Evolutionary conservation across 1,139 yeast species (phyloP), one percentile per base, ranked within the genome.

Genomic region (Hemisphaericaspora lyxosophila): DNA sequence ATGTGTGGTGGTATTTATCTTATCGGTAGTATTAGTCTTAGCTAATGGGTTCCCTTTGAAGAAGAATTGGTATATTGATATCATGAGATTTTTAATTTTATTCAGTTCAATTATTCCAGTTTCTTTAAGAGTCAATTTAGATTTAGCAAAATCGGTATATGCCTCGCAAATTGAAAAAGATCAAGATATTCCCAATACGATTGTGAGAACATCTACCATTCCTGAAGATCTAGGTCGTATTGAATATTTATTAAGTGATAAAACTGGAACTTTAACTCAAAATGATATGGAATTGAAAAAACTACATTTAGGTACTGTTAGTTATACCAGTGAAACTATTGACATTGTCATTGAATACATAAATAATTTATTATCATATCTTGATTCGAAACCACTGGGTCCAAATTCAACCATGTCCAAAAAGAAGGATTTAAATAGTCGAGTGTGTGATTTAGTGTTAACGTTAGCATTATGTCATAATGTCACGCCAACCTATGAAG

Each of bases 201-300:
- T 94, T 43, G 99, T 94, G 4, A 78, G 99, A 55, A 92, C 98
- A 0, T 88, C 97, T 37, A 94, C 98, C 0, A 94, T 94, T 33
- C 98, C 98, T 1, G 99, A 94, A 62, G 99, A 94, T 62, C 69
- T 94, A 47, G 99, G 99, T 12, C 74, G 99, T 51, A 85, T 94
- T 38, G 98, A 94, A 59, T 94, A 92, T 59, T 66, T 94, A 40
- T 70, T 94, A 33, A 84, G 92, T 47, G 99, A 94, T 60, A 94
- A 94, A 59, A 94, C 99, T 0, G 99, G 99, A 17, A 94, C 99
- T 0, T 72, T 94, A 48, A 94, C 99, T 5, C 97, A 92, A 60
- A 94, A 94, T 59, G 98, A 94, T 59, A 94, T 94, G 99, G 96
- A 89, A 55, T 70, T 94, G 76, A 89, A 87, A 51, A 90, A 90